phyloP scores from a whole-genome alignment of 352 stramenopile species.

The Albugo laibachii region DNA sequence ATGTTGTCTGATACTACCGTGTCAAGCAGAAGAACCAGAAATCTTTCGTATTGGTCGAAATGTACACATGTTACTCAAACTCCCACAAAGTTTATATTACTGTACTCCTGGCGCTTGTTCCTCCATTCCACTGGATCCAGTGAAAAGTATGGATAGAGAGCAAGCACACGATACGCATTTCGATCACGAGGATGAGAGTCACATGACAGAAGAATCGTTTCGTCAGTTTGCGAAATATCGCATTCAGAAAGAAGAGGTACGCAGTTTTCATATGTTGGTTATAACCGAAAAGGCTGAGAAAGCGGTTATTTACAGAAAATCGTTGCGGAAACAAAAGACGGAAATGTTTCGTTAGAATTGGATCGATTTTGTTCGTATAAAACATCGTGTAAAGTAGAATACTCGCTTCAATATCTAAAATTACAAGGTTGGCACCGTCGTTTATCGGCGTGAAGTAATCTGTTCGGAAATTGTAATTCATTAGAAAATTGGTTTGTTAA shows the following conservation, averaged over 20 bases:
- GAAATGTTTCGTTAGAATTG: conserved; percentile 6
- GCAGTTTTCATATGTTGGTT: neutral
- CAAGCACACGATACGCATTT: neutral
- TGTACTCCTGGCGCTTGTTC: conserved; percentile 12
- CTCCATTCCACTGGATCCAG: neutral
- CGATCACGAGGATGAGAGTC: conserved; percentile 17
- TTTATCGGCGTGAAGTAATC: conserved; percentile 1
- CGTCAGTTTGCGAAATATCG: conserved; percentile 39
- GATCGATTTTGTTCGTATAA: conserved; percentile 51
- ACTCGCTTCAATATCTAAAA: conserved; percentile 33
- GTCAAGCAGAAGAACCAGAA: conserved; percentile 23
- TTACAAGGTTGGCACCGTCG: conserved; percentile 17
- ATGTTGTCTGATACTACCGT: conserved; percentile 50
- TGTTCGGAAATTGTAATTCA: too few species aligned
- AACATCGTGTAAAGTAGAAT: conserved; percentile 27
- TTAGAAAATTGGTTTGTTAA: too few species aligned
- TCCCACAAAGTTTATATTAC: conserved; percentile 47
- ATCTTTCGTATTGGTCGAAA: conserved; percentile 61
- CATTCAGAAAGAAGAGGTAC: conserved; percentile 39
- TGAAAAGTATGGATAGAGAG: neutral
- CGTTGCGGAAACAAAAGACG: conserved; percentile 6
- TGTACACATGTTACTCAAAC: conserved; percentile 38
- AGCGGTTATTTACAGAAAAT: conserved; percentile 4
- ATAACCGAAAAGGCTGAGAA: neutral
- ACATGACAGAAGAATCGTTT: conserved; percentile 49